Evolutionary conservation across 2,329 filamentous ascomycete genomes (phyloP), one percentile per base, ranked within the genome.

Genomic region (Elsinoe australis): DNA sequence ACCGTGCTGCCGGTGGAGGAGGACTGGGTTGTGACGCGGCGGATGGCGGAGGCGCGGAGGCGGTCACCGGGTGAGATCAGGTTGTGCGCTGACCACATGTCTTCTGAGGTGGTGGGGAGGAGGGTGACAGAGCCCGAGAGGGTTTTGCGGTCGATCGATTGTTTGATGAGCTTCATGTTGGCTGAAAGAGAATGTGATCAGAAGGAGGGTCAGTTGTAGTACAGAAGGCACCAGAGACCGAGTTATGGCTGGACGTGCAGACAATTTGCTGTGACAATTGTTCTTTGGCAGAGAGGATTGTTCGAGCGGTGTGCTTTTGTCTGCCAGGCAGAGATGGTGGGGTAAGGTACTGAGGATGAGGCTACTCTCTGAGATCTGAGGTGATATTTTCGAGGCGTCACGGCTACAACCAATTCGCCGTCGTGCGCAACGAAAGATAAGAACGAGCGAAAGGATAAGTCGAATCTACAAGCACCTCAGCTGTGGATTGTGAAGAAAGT

Each of bases 71-170:
- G 74, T 49, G 79, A 75, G 59, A 86, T 83, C 32, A 87, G 73
- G 64, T 87, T 86, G 70, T 82, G 85, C 54, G 79, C 78, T 61
- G 85, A 82, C 83, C 83, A 87, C 82, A 87, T 86, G 57, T 87
- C 83, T 66, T 86, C 83, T 44, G 82, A 79, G 62, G 85, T 82
- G 64, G 85, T 81, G 2, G 83, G 83, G 51, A 79, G 73, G 47
- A 87, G 69, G 4, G 79, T 83, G 47, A 82, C 79, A 24, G 69
- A 72, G 22, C 83, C 83, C 1, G 78, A 77, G 65, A 80, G 80
- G 64, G 81, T 75, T 51, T 75, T 75, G 57, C 61, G 55, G 50
- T 83, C 79, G 54, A 85, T 81, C 51, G 75, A 74, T 52, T 80
- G 76, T 61, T 80, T 83, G 56, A 85, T 74, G 34, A 85, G 71